Base-by-base conservation (phyloP, 2,329 filamentous ascomycete species). In the Cryoendolithus antarcticus region DNA sequence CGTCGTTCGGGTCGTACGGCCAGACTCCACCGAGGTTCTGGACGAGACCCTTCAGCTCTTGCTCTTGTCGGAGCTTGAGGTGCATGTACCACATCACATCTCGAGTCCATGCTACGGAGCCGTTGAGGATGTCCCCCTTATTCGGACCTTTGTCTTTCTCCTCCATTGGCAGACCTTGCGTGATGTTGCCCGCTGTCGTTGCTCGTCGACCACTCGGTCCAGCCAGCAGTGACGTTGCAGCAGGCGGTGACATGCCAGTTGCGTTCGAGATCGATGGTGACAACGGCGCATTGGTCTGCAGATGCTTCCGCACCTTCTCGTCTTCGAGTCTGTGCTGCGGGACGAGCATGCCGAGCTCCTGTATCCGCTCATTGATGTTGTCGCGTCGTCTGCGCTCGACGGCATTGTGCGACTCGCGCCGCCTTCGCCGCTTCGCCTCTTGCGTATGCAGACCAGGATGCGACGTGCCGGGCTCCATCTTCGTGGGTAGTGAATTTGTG, bases 61-160 rank as follows among this genome's bases (percentile, higher is more conserved):
- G 82, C 61, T 93, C 85, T 57, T 89, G 82, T 57, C 91, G 80
- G 48, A 93, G 72, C 64, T 93, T 93, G 55, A 84, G 72, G 56
- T 94, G 80, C 43, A 94, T 68, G 66, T 93, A 81, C 91, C 91
- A 96, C 86, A 96, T 94, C 38, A 98, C 71, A 64, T 98, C 91
- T 46, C 89, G 78, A 44, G 86, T 95, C 91, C 91, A 98, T 63
- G 86, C 86, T 39, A 96, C 91, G 28, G 89, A 84, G 24, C 91
- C 89, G 56, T 96, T 96, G 52, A 98, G 79, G 43, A 98, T 96
- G 53, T 98, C 91, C 35, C 91, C 91, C 66, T 98, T 98, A 70
- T 96, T 96, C 4, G 91, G 91, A 1, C 91, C 91, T 59, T 96
- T 96, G 64, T 98, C 91, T 60, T 96, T 96, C 50, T 96, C 91